phyloP scores from a whole-genome alignment of 225 moss, liverwort and hornwort species.

The Anthoceros angustus region DNA sequence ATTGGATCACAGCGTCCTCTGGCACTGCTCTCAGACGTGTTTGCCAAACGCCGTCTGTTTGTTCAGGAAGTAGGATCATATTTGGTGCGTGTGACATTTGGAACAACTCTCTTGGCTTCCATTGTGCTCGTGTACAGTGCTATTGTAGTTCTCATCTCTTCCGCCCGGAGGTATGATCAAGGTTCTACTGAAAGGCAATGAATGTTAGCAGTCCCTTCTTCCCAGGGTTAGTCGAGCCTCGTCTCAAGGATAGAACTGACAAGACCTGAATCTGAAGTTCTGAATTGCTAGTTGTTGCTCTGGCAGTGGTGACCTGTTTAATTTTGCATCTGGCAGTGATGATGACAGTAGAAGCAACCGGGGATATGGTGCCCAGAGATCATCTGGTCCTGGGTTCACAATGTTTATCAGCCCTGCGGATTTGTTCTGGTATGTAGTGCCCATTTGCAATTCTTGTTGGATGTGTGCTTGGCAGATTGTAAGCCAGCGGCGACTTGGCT shows the following conservation, averaged over 20 bases:
- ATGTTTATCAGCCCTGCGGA: constrained; percentile 66
- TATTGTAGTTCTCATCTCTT: constrained; percentile 86
- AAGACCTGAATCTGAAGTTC: neutral
- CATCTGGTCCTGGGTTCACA: constrained; percentile 36
- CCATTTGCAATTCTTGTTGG: neutral
- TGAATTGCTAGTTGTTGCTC: no score
- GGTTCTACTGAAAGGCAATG: constrained; percentile 7
- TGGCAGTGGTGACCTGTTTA: neutral
- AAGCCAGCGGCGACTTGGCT: no score
- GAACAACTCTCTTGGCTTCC: constrained; percentile 86
- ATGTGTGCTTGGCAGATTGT: no score
- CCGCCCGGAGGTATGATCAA: constrained; percentile 62
- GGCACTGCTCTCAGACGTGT: no score
- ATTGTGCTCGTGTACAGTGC: constrained; percentile 94
- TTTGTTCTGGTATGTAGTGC: constrained; percentile 63
- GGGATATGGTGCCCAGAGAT: constrained; percentile 59
- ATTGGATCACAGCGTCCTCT: no score
- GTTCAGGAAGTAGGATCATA: constrained; percentile 60
- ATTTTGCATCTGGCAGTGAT: constrained; percentile 31
- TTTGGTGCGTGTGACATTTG: constrained; percentile 75
- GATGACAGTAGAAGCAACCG: constrained; percentile 92
- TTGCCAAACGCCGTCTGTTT: constrained; percentile 5
- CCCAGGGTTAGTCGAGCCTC: constrained; percentile 6
- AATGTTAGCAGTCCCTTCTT: neutral
- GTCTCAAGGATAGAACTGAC: neutral